Percentiles rank a stretch among this genome's conserved stretches.
Evolutionary conservation across 2,329 filamentous ascomycete species (phyloP).

Genomic region (Colletotrichum eremochloae): DNA sequence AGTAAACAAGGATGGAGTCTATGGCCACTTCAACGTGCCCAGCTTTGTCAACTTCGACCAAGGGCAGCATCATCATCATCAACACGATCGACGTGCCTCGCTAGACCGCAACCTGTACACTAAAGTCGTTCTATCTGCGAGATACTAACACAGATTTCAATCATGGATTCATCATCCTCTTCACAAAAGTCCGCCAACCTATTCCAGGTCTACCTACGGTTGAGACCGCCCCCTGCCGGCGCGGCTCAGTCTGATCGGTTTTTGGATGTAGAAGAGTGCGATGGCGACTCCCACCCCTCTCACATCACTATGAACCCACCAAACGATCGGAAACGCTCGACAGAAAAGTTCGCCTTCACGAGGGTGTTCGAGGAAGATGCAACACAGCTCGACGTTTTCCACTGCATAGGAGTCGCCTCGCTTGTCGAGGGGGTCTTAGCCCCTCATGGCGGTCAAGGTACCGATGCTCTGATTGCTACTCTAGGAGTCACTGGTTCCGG

Average conservation of each 20-base stretch:
- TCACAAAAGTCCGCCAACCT: slow-evolving; percentile 62
- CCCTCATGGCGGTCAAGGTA: slow-evolving; percentile 78
- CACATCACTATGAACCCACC: slow-evolving; percentile 85
- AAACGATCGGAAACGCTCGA: slow-evolving; percentile 85
- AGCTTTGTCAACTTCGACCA: slow-evolving; percentile 14
- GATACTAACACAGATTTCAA: neutral
- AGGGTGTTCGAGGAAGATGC: slow-evolving; percentile 91
- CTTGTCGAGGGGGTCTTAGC: slow-evolving; percentile 87
- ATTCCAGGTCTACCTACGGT: slow-evolving; percentile 91
- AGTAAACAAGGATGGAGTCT: slow-evolving; percentile 39
- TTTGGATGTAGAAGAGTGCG: slow-evolving; percentile 78
- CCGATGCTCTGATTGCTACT: slow-evolving; percentile 91
- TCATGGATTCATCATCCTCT: slow-evolving; percentile 39
- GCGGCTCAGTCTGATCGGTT: slow-evolving; percentile 73
- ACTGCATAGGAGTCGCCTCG: slow-evolving; percentile 79
- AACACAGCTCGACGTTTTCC: slow-evolving; percentile 87
- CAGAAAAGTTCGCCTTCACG: slow-evolving; percentile 96
- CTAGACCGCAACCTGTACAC: neutral
- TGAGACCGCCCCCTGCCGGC: slow-evolving; percentile 75
- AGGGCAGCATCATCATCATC: slow-evolving; percentile 20
- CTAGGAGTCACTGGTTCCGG: slow-evolving; percentile 95
- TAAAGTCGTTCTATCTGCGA: too few relatives aligned
- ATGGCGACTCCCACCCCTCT: slow-evolving; percentile 63
- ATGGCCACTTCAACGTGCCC: slow-evolving; percentile 6
- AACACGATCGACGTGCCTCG: slow-evolving; percentile 11